Base-by-base conservation (phyloP, 805 yeast species). In the Candida arabinofermentans region DNA sequence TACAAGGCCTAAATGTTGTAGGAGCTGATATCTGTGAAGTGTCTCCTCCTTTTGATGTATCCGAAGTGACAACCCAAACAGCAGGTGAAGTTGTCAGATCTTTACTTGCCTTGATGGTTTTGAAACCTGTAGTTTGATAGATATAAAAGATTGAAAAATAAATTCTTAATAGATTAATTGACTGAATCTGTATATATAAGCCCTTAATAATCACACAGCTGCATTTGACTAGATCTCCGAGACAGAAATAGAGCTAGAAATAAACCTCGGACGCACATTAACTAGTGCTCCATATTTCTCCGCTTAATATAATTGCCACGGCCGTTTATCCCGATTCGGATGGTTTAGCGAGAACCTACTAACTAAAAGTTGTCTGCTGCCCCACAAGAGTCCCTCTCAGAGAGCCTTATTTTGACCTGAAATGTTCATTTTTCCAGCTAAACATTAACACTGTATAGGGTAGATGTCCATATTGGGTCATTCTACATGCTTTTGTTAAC, bases 1-100 rank as follows among this genome's bases (percentile, higher is more conserved):
- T 83, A 23, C 77, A 73, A 26, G 76, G 75, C 1, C 55, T 81
- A 44, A 72, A 75, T 44, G 46, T 83, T 35, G 79, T 83, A 5
- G 89, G 89, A 24, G 87, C 83, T 7, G 90, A 83, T 54, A 71
- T 83, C 19, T 87, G 82, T 4, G 89, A 83, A 58, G 85, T 81
- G 8, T 60, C 79, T 33, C 86, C 86, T 2, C 75, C 82, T 2
- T 80, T 62, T 48, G 86, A 81, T 54, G 74, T 46, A 14, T 39
- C 43, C 10, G 46, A 49, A 26, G 48, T 49, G 7, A 49, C 53
- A 3, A 47, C 50, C 3, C 47, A 45, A 24, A 45, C 51, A 2
- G 54, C 51, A 19, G 52, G 51, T 24, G 54, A 50, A 26, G 38
- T 46, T 14, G 48, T 48, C 10, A 37, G 51, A 24, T 47, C 50